These are phyloP conservation scores for Aspergillus amoenus DNA, from an alignment of 2,329 filamentous ascomycete species.

Conservation along the genomic window DNA sequence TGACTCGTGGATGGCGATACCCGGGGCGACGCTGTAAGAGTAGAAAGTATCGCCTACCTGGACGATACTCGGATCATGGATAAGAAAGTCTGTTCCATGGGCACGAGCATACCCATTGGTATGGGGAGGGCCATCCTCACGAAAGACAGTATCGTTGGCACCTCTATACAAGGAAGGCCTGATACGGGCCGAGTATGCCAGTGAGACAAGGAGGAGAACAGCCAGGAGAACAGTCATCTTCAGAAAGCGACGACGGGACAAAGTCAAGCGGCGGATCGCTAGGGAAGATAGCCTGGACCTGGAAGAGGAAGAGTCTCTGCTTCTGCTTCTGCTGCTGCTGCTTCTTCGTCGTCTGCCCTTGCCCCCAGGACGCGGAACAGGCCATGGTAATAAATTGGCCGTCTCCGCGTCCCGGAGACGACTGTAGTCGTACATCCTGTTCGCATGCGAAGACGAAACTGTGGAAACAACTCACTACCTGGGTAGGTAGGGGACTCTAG, in stretches of 20 bases:
- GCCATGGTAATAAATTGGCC: slow-evolving; percentile 4
- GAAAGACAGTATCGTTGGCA: not conserved
- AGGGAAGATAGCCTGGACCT: not conserved
- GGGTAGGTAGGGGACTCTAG: not conserved
- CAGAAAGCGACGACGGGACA: not conserved
- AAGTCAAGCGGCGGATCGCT: not conserved
- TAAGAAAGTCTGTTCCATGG: slow-evolving; percentile 20
- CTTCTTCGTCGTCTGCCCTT: not conserved
- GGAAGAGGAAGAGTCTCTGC: too few species aligned
- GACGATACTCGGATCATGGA: slow-evolving; percentile 36
- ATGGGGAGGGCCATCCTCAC: not conserved
- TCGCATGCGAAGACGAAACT: not conserved
- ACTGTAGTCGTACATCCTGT: not conserved
- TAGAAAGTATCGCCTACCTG: slow-evolving; percentile 28
- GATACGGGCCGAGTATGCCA: not conserved
- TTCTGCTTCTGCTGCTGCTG: too few species aligned
- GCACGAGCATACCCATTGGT: slow-evolving; percentile 1
- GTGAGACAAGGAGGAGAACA: not conserved
- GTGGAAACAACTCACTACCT: not conserved
- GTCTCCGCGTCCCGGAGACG: not conserved
- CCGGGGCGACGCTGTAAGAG: slow-evolving; percentile 33
- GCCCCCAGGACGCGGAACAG: not conserved
- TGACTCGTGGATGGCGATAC: slow-evolving; percentile 31
- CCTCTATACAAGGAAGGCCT: not conserved
- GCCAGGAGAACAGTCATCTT: slow-evolving; percentile 9